Base-by-base conservation (phyloP, 164 flowering plant species). In the Tinospora cordifolia region DNA sequence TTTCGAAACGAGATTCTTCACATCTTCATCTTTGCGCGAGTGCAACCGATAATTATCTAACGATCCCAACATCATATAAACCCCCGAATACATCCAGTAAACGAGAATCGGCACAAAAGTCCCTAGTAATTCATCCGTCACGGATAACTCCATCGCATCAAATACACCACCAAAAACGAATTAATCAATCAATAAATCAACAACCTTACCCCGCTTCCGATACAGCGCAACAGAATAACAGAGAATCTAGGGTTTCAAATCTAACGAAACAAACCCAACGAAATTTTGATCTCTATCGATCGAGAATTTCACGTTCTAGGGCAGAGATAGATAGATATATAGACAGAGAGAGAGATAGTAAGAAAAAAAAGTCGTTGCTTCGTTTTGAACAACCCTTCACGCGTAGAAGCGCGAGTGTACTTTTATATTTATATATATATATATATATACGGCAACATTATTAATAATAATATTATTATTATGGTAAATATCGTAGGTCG, bases 11-110 rank as follows among this genome's bases (percentile, higher is more conserved):
- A 91, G 78, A 77, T 94, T 94, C 84, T 92, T 94, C 66, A 84
- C 83, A 63, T 89, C 93, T 69, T 94, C 97, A 39, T 94, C 98
- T 65, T 80, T 81, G 80, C 74, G 87, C 0, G 93, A 79, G 66
- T 92, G 98, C 84, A 93, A 72, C 39, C 97, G 80, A 67, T 90
- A 91, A 25, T 83, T 80, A 26, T 93, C 93, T 17, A 87, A 75
- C 4, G 79, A 78, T 0, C 83, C 90, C n/a, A 94, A 36, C 75
- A 81, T 10, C 8, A 84, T 44, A 72, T 92, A 92, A 1, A 94
- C 17, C n/a, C 96, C 97, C 0, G 97, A 91, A 75, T 94, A 94
- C 2, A 75, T 60, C 97, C 98, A 94, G 76, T 94, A 94, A 24
- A 91, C 87, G 57, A 86, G 8, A 69, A 91, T 84, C 10, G 96